Evolutionary conservation across 106 monocot species (phyloP), one percentile per base, ranked within the genome.

Genomic region (Gastrodia elata): DNA sequence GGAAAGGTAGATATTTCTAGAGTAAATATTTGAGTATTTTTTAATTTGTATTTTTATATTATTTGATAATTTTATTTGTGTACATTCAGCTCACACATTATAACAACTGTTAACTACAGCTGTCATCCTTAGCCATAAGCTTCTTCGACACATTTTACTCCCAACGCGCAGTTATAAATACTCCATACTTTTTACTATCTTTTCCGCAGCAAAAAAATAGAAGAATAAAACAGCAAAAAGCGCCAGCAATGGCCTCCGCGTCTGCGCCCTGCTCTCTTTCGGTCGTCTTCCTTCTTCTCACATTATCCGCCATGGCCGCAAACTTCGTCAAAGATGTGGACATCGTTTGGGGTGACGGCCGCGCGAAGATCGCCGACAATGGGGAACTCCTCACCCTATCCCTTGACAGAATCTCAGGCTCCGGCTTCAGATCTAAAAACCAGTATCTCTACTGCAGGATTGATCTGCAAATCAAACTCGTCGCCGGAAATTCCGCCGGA

Each of bases 401-500:
- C 8, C 74, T 74, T 34, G 57, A 74, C 33, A 61, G 39, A 38
- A 6, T 39, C 34, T 74, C 58, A 2, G 74, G 74, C 34, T 74
- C 74, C 13, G 74, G 74, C 18, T 74, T 74, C 36, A 38, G 39
- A 22, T 74, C 74, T 2, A 74, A 59, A 59, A 58, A 74, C 20
- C 10, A 74, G 38, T 74, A 40, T 59, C 56, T 74, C n/a, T 74
- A 59, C 18, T 37, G 74, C 8, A 61, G 24, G 22, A 74, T 74
- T 8, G 74, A 74, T 33, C 58, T 59, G 74, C 58, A 59, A 37
- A 58, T 74, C 13, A 74, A 74, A 27, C 36, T 74, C 5, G 52
- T 74, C 33, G 32, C 38, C 14, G 74, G 74, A 4, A 74, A 74
- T 49, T 74, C 74, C 1, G 74, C 74, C 10, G 74, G 74, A 37